These are phyloP conservation scores for Colletotrichum sp. DNA, from an alignment of 2,329 filamentous ascomycete genomes.

Conservation along the genomic window DNA sequence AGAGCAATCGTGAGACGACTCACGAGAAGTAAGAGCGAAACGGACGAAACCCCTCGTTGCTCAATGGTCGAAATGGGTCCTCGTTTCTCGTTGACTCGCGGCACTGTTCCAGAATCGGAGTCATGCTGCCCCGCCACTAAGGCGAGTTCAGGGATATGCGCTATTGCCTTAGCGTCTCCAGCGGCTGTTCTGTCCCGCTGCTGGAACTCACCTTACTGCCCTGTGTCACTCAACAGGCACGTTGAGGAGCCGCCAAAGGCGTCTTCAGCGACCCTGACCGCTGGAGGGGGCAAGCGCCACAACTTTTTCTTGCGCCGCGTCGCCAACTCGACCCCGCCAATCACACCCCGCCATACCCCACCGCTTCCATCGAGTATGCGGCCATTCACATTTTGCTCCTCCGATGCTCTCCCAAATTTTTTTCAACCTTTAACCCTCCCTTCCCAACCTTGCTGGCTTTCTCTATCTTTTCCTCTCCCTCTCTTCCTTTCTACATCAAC, in stretches of 20 bases:
- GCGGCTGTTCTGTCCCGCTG: neutral
- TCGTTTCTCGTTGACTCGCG: slow-evolving; percentile 15
- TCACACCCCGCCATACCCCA: slow-evolving; percentile 22
- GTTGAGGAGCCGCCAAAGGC: neutral
- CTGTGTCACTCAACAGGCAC: neutral
- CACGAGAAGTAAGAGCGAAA: neutral
- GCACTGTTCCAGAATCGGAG: slow-evolving; percentile 18
- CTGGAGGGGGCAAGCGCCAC: neutral
- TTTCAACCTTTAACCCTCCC: slow-evolving; percentile 16
- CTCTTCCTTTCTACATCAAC: neutral
- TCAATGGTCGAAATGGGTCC: neutral
- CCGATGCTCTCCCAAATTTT: slow-evolving; percentile 13
- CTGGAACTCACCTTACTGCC: neutral
- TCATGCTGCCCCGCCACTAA: neutral
- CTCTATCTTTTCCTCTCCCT: neutral
- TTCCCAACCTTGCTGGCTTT: slow-evolving; percentile 5
- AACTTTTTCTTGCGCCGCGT: neutral
- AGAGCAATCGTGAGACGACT: neutral
- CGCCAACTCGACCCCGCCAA: slow-evolving; percentile 19
- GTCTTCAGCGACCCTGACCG: neutral
- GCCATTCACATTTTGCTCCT: slow-evolving; percentile 19
- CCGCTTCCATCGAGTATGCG: slow-evolving; percentile 14
- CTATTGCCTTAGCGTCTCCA: neutral
- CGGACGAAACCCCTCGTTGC: neutral
- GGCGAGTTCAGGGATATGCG: neutral